Conservation (phyloP, 345 rosid genomes). For the Euphorbia lathyris region DNA sequence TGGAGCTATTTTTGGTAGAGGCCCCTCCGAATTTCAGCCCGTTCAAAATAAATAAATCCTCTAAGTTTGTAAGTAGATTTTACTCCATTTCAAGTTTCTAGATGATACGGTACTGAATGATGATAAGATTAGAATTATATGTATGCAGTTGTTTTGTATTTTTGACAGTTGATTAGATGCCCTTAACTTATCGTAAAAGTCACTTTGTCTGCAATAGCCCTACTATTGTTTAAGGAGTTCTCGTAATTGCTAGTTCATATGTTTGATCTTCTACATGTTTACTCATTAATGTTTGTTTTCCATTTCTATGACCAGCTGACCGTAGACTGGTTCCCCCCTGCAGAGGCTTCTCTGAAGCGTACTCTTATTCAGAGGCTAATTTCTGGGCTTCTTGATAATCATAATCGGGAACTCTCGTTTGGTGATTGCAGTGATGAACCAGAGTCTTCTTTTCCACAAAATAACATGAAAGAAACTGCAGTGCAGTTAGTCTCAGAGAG, state of each 20-base stretch:
- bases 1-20: conserved; percentile 83
- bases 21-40: conserved; percentile 78
- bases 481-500: conserved; percentile 40
- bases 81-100: background rate
- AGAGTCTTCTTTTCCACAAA: conserved; percentile 39
- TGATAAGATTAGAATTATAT: background rate
- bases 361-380: conserved; percentile 73
- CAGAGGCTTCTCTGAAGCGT: conserved; percentile 92
- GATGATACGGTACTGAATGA: background rate
- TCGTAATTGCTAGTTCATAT: conserved; percentile 9
- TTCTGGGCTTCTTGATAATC: conserved; percentile 62
- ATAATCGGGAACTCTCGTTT: conserved; percentile 37
- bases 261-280: conserved; percentile 9
- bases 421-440: conserved; percentile 34
- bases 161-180: background rate
- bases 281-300: conserved; percentile 4
- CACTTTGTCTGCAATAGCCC: background rate
- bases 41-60: conserved; percentile 56
- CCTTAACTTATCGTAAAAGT: background rate
- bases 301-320: conserved; percentile 59
- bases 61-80: conserved; percentile 72
- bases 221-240: background rate
- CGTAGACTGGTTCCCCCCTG: conserved; percentile 80
- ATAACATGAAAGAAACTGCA: conserved; percentile 35
- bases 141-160: background rate